These are phyloP conservation scores for Fusarium scirpi DNA, from an alignment of 2,329 filamentous ascomycete species.

Conservation along the genomic window DNA sequence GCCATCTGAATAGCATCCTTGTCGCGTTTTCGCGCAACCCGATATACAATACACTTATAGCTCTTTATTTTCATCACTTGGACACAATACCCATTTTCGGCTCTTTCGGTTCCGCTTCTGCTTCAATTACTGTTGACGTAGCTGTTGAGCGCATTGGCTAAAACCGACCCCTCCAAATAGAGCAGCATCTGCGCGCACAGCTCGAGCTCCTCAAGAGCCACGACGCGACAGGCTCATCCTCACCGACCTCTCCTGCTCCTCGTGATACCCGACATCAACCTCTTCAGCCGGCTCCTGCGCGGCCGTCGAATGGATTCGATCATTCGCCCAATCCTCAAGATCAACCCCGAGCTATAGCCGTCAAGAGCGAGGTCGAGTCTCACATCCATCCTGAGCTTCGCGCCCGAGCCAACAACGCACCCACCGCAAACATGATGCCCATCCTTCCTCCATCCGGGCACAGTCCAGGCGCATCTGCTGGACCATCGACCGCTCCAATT, in stretches of 20 bases:
- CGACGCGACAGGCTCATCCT: constrained; percentile 52
- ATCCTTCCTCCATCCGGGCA: constrained; percentile 51
- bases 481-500: constrained; percentile 46
- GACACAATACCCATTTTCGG: constrained; percentile 20
- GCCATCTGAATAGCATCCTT: constrained; percentile 41
- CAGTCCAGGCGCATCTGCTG: constrained; percentile 48
- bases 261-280: constrained; percentile 49
- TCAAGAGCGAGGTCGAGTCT: constrained; percentile 57
- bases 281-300: constrained; percentile 48
- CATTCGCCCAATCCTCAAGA: constrained; percentile 53
- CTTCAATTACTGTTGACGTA: constrained; percentile 36
- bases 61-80: constrained; percentile 21
- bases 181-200: constrained; percentile 59
- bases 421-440: constrained; percentile 55
- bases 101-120: constrained; percentile 21
- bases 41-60: constrained; percentile 26
- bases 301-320: constrained; percentile 61
- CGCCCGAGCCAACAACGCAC: constrained; percentile 48
- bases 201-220: constrained; percentile 59
- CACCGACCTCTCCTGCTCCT: constrained; percentile 44
- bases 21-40: constrained; percentile 39
- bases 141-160: constrained; percentile 40
- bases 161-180: constrained; percentile 46
- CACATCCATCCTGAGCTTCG: constrained; percentile 64
- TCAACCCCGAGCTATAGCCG: constrained; percentile 50